Percentiles rank a stretch among this genome's conserved stretches.
These are phyloP conservation scores for Moniliophthora roreri DNA, from an alignment of 1,284 basidiomycete species.

Conservation along the genomic window DNA sequence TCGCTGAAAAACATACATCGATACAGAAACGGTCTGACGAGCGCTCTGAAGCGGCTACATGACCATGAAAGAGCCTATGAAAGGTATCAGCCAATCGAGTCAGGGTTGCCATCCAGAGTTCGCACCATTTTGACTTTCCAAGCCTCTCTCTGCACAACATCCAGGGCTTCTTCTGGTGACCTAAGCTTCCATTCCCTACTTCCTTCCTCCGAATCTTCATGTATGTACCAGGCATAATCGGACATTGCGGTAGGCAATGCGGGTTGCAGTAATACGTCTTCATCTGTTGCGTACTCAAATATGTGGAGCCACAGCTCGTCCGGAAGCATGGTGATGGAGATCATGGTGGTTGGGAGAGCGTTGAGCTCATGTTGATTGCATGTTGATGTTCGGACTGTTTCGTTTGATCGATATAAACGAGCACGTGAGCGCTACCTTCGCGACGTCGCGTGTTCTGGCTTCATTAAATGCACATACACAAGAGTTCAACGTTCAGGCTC, in stretches of 20 bases:
- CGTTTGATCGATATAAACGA: too few species aligned
- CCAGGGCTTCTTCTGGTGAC: conserved; percentile 1
- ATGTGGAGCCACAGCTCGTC: conserved; percentile 4
- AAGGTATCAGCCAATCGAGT: neutral
- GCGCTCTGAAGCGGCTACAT: conserved; percentile 1
- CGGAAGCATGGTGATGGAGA: neutral
- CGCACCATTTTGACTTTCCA: neutral
- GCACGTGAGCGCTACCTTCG: too few species aligned
- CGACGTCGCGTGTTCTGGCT: too few species aligned
- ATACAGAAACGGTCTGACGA: neutral
- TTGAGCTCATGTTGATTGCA: too few species aligned
- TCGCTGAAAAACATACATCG: neutral
- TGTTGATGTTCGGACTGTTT: too few species aligned
- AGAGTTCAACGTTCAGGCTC: too few species aligned
- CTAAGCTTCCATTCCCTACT: neutral
- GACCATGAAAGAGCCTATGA: neutral
- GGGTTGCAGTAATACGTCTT: conserved; percentile 1
- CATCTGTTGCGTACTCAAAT: neutral
- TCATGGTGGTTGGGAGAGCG: too few species aligned
- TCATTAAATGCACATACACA: too few species aligned
- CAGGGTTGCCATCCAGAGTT: too few species aligned
- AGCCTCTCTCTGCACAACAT: neutral
- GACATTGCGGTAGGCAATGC: neutral
- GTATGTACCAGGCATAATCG: conserved; percentile 1
- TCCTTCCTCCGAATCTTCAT: neutral